Base-by-base conservation (phyloP, 2,329 filamentous ascomycete species). In the Claviceps fusiformis region DNA sequence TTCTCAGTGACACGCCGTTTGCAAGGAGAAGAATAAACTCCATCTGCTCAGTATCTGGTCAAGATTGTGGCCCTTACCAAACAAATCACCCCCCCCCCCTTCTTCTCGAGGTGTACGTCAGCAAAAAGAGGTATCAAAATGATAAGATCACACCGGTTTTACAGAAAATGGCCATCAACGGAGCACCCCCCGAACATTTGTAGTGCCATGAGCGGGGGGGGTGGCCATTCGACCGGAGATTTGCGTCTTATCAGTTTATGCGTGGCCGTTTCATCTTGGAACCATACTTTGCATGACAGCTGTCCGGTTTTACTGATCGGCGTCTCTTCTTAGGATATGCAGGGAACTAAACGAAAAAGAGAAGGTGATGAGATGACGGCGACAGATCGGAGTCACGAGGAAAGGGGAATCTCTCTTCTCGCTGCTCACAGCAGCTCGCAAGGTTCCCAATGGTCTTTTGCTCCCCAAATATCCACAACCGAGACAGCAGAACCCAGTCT, bases 321-420 rank as follows among this genome's bases (percentile, higher is more conserved):
- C 15, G 47, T 24, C 33, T 27, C 24, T 41, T 17, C 24, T 29
- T 15, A 29, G 24, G 29, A 29, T 44, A 52, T 29, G 31, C 54
- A 55, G 50, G 54, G 54, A 41, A 33, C 43, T 31, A 55, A 55
- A 43, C 54, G 54, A 31, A 55, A 55, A 37, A 52, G 54, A 55
- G 50, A 29, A 15, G 41, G n/a, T 13, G 49, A 51, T 29, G 39
- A n/a, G 19, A 15, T 29, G 33, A 17, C 48, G 19, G 5, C 41
- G 41, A 39, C 53, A 54, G 29, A 54, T n/a, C 53, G 47, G 53
- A 49, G 37, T 10, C 8, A 17, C 8, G 8, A 19, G 13, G n/a
- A 35, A 8, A 15, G n/a, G 13, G 35, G 15, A 17, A 17, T 33
- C 29, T 10, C 10, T 15, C 19, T 5, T 11, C 4, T 27, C 44